Base-by-base conservation (phyloP, 768 basidiomycete genomes). In the Auriscalpium orientale region DNA sequence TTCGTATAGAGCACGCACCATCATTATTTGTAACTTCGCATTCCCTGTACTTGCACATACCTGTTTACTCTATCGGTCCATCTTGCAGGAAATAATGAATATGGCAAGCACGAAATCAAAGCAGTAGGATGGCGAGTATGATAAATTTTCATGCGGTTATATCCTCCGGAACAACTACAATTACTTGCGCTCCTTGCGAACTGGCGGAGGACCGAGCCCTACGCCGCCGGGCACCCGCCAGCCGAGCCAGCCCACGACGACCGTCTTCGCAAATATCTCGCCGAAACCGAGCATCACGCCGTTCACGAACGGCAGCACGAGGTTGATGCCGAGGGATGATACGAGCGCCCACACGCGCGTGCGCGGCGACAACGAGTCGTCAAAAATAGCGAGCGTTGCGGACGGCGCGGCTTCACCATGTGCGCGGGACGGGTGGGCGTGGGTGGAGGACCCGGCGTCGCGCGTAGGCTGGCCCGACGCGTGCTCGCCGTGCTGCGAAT, bases 241-340 rank as follows among this genome's bases (percentile, higher is more conserved):
- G 38, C 77, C 77, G 44, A 78, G 66, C 77, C 77, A 78, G 8
- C 70, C 67, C 16, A 88, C 70, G 16, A 89, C 68, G n/a, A 89
- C 77, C 46, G 87, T 81, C 70, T 87, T 88, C 37, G 88, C 92
- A 66, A 94, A 92, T 50, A 95, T 88, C 70, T 95, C 93, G 43
- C 92, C 92, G 66, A 95, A 94, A n/a, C 92, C 92, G 51, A 94
- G 82, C 92, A 95, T 95, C 56, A 95, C 89, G 18, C 92, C 93
- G 61, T 95, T 95, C 9, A 95, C 79, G 69, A 95, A 95, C 0
- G 92, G 92, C 40, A 95, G 76, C 1, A 89, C 67, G 58, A 95
- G 67, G 67, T 95, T 95, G 67, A 95, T 89, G 28, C 87, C 87
- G 59, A 93, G 68, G 21, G 87, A 83, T 15, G 89, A 84, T 53